Conservation (phyloP, 2,329 filamentous ascomycete species). For the Aspergillus unguis region DNA sequence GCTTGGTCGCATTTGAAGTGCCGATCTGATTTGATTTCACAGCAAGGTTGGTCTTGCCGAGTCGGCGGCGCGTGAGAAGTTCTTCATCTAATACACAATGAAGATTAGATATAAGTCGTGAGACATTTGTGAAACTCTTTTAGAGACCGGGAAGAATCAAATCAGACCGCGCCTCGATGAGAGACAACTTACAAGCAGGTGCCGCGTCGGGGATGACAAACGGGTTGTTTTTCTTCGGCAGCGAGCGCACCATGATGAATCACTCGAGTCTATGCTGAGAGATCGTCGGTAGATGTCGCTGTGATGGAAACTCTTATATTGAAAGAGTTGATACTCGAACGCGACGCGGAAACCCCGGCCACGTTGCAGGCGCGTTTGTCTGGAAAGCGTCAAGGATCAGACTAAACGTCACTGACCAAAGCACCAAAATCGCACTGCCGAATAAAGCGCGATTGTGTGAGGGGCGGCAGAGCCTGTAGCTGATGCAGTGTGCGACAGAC, state of each 20-base stretch:
- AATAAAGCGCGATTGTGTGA: slow-evolving; percentile 12
- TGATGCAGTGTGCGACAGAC: slow-evolving; percentile 14
- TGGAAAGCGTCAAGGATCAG: slow-evolving; percentile 6
- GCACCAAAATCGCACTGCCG: slow-evolving; percentile 10
- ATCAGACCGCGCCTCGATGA: slow-evolving; percentile 16
- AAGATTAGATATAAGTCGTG: slow-evolving; percentile 15
- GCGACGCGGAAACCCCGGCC: slow-evolving; percentile 37
- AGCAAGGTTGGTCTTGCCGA: slow-evolving; percentile 88
- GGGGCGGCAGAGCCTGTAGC: slow-evolving; percentile 6
- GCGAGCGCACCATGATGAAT: slow-evolving; percentile 40
- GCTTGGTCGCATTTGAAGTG: slow-evolving; percentile 67
- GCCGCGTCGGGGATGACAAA: slow-evolving; percentile 42
- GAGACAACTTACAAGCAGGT: slow-evolving; percentile 43
- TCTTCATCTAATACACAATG: slow-evolving; percentile 56
- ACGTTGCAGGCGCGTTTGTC: slow-evolving; percentile 45
- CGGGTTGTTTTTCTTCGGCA: slow-evolving; percentile 48
- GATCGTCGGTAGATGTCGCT: slow-evolving; percentile 13
- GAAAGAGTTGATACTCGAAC: slow-evolving; percentile 21
- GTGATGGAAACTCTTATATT: neutral
- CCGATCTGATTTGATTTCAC: slow-evolving; percentile 75
- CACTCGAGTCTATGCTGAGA: neutral
- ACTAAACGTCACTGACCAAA: slow-evolving; percentile 22
- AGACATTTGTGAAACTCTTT: neutral
- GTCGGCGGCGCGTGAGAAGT: slow-evolving; percentile 76
- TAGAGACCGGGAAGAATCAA: neutral